These are phyloP conservation scores for Dictyophora rubrovolvata DNA, from an alignment of 768 basidiomycete genomes.

Conservation along the genomic window DNA sequence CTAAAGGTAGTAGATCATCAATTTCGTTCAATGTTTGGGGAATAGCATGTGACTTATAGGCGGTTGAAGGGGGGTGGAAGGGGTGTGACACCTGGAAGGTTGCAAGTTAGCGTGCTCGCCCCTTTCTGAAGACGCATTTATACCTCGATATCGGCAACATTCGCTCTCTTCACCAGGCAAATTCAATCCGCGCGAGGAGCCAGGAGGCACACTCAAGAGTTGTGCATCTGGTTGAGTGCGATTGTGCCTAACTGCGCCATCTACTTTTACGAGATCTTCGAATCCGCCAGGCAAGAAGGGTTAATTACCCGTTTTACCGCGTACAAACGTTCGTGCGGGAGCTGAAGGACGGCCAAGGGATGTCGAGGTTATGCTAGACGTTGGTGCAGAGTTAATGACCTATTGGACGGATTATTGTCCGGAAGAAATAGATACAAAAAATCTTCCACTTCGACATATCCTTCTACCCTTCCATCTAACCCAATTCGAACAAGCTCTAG, in stretches of 20 bases:
- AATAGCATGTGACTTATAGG: background rate
- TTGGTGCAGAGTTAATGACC: constrained; percentile 44
- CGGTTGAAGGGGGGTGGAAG: background rate
- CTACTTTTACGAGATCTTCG: constrained; percentile 41
- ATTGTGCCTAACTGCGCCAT: constrained; percentile 25
- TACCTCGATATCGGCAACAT: background rate
- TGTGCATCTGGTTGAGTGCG: constrained; percentile 16
- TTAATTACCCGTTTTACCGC: constrained; percentile 87
- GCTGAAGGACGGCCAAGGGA: constrained; percentile 80
- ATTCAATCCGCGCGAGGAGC: constrained; percentile 69
- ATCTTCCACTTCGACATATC: constrained; percentile 65
- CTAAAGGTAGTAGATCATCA: background rate
- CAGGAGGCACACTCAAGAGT: constrained; percentile 69
- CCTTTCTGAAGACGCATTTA: too few species aligned
- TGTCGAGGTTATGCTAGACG: constrained; percentile 73
- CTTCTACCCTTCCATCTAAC: constrained; percentile 67
- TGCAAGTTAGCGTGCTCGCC: too few species aligned
- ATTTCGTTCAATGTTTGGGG: background rate
- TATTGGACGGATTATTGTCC: constrained; percentile 19
- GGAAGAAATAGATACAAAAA: background rate
- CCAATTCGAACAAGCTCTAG: constrained; percentile 69
- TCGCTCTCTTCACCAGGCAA: constrained; percentile 44
- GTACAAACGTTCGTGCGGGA: constrained; percentile 69
- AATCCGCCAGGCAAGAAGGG: constrained; percentile 95
- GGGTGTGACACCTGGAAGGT: background rate